Evolutionary conservation across 352 stramenopile species (phyloP), one percentile per base, ranked within the genome.

Genomic region (Phytophthora citrophthora): DNA sequence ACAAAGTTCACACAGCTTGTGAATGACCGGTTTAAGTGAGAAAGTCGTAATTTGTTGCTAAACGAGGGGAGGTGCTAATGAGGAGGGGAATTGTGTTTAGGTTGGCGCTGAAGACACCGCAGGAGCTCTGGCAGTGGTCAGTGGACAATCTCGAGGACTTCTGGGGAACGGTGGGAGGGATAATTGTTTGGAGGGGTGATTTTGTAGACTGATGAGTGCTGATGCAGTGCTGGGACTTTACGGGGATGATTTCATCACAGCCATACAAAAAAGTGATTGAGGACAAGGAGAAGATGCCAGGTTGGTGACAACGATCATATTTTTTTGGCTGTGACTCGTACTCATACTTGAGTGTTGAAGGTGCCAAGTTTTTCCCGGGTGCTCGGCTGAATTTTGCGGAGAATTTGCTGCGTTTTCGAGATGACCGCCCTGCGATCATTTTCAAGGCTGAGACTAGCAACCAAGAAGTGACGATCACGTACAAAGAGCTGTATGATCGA

Each of bases 381-480:
- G 70, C 69, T n/a, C 75, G 72, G 11, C 68, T 93, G 46, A 91
- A 93, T 68, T 91, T 93, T 67, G 81, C 84, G 1, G 80, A 93
- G 44, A 93, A 93, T 62, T 38, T 93, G 61, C 57, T 93, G 34
- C 80, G 81, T 60, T 91, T 88, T 61, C 79, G 82, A 44, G 82
- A 93, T 56, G 79, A 93, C 57, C 74, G 79, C 43, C 70, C 82
- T 7, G 82, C 84, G 11, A 90, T 91, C 62, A 75, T 93, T 38
- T 93, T 90, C 68, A 86, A 87, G 49, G 79, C 74, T 24, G 82
- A 93, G 64, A 93, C 80, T 9, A 89, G 74, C 59, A 90, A 86
- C 46, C 32, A 68, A 16, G 70, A 86, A 53, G 72, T 68, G 7
- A 67, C 65, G 10, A 88, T 93, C 57, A 74, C 81, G 40, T 90